These are phyloP conservation scores for Talaromyces adpressus DNA, from an alignment of 495 filamentous ascomycete genomes.

Conservation along the genomic window DNA sequence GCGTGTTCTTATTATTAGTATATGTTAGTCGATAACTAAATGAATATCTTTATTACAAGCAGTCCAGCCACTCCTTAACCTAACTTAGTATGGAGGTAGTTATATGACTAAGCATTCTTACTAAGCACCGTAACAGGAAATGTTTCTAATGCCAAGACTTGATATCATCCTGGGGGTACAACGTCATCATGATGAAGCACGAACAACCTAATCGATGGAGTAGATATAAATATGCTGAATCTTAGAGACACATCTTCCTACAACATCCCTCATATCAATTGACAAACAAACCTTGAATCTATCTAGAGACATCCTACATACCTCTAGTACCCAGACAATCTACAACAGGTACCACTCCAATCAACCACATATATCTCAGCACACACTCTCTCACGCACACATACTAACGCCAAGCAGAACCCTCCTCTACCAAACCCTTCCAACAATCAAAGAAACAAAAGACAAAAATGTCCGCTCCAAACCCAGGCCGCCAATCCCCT, in stretches of 20 bases:
- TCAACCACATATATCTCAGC: background rate
- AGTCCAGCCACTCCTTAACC: no score
- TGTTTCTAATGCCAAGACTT: background rate
- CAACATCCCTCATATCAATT: background rate
- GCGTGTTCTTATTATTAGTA: background rate
- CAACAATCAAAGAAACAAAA: background rate
- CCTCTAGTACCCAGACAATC: background rate
- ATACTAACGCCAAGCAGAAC: background rate
- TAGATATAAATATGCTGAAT: background rate
- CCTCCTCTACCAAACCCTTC: background rate
- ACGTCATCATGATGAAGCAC: constrained; percentile 4
- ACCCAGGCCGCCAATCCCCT: constrained; percentile 74
- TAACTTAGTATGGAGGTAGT: no score
- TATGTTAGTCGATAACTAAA: background rate
- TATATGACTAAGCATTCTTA: background rate
- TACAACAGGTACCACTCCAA: background rate
- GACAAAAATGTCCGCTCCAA: constrained; percentile 32
- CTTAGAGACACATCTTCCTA: no score
- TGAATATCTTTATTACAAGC: background rate
- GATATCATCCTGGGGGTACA: background rate
- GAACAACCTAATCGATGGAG: background rate
- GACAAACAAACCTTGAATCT: background rate
- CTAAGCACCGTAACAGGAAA: background rate
- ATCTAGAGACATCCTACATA: background rate
- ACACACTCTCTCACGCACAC: background rate